phyloP scores from a whole-genome alignment of 352 stramenopile species.

The Phytopythium ostracodes region DNA sequence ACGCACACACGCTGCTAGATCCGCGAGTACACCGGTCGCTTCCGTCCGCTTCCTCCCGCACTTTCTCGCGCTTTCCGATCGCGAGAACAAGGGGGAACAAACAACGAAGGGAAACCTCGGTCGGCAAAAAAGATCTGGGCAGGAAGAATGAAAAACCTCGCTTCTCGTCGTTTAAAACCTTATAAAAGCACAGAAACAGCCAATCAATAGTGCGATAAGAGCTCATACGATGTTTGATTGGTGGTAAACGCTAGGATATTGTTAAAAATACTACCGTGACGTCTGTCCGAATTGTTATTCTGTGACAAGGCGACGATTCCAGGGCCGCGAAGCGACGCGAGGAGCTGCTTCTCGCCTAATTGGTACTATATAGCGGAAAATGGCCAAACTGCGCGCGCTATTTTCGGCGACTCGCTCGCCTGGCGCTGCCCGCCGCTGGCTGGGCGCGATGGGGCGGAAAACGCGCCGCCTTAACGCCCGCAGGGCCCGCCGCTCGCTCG shows the following conservation, averaged over 20 bases:
- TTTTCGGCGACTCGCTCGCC: background rate
- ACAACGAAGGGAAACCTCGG: too few species aligned
- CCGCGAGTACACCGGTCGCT: background rate
- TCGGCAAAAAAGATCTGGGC: background rate
- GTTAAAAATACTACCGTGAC: background rate
- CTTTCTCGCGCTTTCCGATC: background rate
- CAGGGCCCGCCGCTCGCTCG: background rate
- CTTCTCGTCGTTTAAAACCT: too few species aligned
- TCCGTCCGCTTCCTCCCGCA: background rate
- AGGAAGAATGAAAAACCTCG: too few species aligned
- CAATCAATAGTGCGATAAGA: background rate
- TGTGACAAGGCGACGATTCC: background rate
- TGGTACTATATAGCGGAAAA: background rate
- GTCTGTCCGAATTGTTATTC: background rate
- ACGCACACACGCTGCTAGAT: background rate
- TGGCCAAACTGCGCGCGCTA: background rate
- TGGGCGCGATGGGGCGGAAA: background rate
- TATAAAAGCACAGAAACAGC: background rate
- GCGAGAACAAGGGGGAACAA: constrained; percentile 4
- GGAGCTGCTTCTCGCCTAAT: background rate
- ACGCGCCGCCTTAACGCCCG: background rate
- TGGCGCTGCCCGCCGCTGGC: background rate
- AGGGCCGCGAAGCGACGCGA: background rate
- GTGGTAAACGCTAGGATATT: background rate
- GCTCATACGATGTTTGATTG: background rate